phyloP scores from a whole-genome alignment of 2,329 filamentous ascomycete species.

The Arthrobotrys sphaeroides region DNA sequence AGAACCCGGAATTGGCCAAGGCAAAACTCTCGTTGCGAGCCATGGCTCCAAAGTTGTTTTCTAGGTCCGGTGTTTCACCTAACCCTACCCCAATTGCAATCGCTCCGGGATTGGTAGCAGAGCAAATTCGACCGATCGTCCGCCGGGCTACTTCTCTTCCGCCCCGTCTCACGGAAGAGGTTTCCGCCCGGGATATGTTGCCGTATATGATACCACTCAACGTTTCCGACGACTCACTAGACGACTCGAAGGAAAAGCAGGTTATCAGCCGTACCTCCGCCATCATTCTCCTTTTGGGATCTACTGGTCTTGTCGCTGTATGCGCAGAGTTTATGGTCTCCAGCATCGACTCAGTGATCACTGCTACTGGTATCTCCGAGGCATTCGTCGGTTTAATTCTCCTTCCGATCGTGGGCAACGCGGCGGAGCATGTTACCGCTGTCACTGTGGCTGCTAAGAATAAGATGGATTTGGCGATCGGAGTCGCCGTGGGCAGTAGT shows the following conservation, averaged over 20 bases:
- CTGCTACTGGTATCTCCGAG: conserved; percentile 68
- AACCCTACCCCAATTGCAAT: conserved; percentile 62
- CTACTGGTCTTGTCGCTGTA: conserved; percentile 72
- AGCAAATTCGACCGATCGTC: conserved; percentile 58
- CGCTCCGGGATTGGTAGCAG: conserved; percentile 70
- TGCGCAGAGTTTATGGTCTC: conserved; percentile 77
- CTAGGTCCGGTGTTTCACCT: conserved; percentile 48
- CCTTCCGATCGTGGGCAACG: conserved; percentile 77
- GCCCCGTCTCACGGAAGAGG: conserved; percentile 69
- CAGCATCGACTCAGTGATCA: conserved; percentile 73
- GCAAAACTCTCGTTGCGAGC: conserved; percentile 35
- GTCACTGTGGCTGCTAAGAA: conserved; percentile 77
- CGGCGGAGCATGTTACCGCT: conserved; percentile 77
- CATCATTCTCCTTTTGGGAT: conserved; percentile 70
- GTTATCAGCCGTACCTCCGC: conserved; percentile 63
- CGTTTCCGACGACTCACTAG: conserved; percentile 49
- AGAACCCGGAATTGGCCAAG: conserved; percentile 30
- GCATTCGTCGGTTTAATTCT: conserved; percentile 77
- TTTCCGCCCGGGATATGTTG: conserved; percentile 38
- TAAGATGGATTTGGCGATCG: conserved; percentile 79
- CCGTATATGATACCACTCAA: conserved; percentile 48
- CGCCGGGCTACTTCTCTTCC: conserved; percentile 79
- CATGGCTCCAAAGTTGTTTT: conserved; percentile 47
- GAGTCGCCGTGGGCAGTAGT: conserved; percentile 74
- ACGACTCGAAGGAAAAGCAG: conserved; percentile 50